Evolutionary conservation across 2,329 filamentous ascomycete species (phyloP), one percentile per base, ranked within the genome.

Genomic region (Calycina marina): DNA sequence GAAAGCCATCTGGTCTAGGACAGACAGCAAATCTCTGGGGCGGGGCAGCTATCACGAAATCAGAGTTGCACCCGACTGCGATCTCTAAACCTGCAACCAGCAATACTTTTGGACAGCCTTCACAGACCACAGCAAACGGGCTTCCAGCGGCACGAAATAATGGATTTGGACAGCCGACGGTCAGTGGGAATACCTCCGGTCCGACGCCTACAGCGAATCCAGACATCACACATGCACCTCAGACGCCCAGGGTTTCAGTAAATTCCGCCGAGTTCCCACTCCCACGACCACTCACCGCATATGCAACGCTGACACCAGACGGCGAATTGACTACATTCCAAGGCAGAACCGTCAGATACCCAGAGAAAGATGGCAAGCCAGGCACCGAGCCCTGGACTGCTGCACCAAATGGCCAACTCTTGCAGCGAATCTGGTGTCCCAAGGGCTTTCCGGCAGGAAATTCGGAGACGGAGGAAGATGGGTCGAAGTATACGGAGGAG

Each of bases 401-500:
- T 39, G 67, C 55, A 14, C n/a, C n/a, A n/a, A 56, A 58, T 22
- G 67, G 74, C 43, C 67, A 71, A 18, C 63, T 56, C 1, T 71
- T 67, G 59, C 62, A 67, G 31, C 72, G 69, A 42, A 75, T 88
- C 30, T 81, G 77, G 66, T 85, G 81, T 50, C 77, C 79, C 0
- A 60, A 75, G 28, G 83, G 81, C 0, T 65, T 77, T 14, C 80
- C 77, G 1, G 53, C 54, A 5, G 73, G 72, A 39, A 70, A 69
- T 31, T 65, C 65, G 40, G 69, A 77, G 40, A 77, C 77, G 6
- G 72, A 82, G 49, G 55, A 69, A 2, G 63, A 63, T 0, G 54
- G 61, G 2, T 65, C 69, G 5, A 50, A 54, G 22, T 82, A 82
- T 40, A 65, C 70, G 13, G 64, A 72, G 2, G 66, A 64, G 36